Percentiles rank a stretch among this genome's conserved stretches.
Conservation (phyloP, 1,284 basidiomycete genomes). For the Ganoderma leucocontextum region DNA sequence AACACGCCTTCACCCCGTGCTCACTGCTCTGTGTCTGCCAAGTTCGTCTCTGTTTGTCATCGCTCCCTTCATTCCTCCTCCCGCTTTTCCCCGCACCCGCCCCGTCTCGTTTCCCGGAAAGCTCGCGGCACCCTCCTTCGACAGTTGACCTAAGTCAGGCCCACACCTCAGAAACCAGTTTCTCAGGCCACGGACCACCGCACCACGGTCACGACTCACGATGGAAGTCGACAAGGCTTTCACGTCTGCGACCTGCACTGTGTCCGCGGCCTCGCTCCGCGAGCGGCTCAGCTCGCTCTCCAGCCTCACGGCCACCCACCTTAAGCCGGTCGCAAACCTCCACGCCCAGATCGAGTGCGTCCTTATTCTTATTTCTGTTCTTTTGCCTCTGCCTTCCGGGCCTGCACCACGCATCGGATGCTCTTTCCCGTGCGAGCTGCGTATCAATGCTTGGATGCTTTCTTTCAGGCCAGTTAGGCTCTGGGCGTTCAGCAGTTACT, state of each 20-base stretch:
- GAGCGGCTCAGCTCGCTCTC: conserved; percentile 67
- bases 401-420: background rate
- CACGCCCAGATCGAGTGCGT: conserved; percentile 71
- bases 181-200: conserved; percentile 3
- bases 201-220: conserved; percentile 3
- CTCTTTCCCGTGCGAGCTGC: background rate
- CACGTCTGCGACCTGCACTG: conserved; percentile 41
- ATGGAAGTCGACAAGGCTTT: conserved; percentile 44
- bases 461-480: background rate
- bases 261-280: conserved; percentile 53
- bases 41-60: conserved; percentile 8
- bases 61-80: conserved; percentile 10
- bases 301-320: conserved; percentile 56
- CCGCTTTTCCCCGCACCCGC: background rate
- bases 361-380: background rate
- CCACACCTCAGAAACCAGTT: background rate
- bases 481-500: background rate
- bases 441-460: background rate
- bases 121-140: background rate
- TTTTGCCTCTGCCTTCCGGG: background rate
- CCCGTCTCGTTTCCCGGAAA: conserved; percentile 4
- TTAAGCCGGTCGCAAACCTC: conserved; percentile 66
- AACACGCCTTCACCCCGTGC: background rate
- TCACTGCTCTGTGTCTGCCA: background rate
- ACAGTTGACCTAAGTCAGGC: background rate